phyloP scores from a whole-genome alignment of 345 rosid species.

The Erodium maritimum region DNA sequence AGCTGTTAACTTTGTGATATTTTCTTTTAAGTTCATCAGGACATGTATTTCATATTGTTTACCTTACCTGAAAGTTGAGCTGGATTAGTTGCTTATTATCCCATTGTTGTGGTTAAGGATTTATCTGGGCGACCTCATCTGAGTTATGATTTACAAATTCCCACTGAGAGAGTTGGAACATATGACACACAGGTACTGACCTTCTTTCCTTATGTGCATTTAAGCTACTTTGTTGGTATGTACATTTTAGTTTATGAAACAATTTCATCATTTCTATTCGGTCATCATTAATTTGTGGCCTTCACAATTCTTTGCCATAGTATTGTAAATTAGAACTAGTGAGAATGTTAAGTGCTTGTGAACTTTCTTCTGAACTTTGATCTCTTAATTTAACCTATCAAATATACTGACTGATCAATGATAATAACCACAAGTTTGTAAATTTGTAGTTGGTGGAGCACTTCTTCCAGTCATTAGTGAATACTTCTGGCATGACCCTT shows the following conservation, averaged over 20 bases:
- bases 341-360: too few species aligned
- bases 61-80: background rate
- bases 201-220: constrained; percentile 1
- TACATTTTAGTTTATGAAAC: background rate
- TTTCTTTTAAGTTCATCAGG: too few species aligned
- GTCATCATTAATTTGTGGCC: background rate
- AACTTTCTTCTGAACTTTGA: too few species aligned
- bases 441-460: constrained; percentile 75
- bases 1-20: too few species aligned
- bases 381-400: too few species aligned
- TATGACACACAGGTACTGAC: constrained; percentile 73
- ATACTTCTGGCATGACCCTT: constrained; percentile 92
- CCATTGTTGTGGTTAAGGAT: constrained; percentile 41
- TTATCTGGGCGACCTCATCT: constrained; percentile 76
- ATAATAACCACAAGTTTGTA: too few species aligned
- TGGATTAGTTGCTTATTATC: constrained; percentile 1
- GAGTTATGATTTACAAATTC: constrained; percentile 64
- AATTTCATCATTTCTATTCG: background rate
- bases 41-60: background rate
- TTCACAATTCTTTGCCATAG: background rate
- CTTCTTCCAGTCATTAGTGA: constrained; percentile 84
- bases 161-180: constrained; percentile 70
- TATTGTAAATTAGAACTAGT: too few species aligned
- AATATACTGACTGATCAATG: too few species aligned
- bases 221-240: background rate